Evolutionary conservation across 331 rosid species (phyloP).

Genomic region (Acacia concinna): DNA sequence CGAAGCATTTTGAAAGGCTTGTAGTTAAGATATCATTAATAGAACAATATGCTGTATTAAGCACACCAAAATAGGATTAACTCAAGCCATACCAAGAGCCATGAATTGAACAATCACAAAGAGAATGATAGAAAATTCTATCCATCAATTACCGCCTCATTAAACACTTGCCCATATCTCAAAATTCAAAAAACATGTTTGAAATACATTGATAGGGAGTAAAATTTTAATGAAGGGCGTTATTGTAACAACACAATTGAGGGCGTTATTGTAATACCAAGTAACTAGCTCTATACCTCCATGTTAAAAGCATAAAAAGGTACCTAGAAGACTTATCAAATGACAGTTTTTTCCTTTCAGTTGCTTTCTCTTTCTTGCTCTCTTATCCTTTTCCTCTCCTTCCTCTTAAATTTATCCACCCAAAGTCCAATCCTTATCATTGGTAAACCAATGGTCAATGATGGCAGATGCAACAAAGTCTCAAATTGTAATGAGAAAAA

Average conservation of each 20-base stretch:
- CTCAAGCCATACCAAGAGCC: not conserved
- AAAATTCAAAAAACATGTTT: not conserved
- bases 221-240: not conserved
- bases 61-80: not conserved
- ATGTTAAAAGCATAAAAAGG: not conserved
- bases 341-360: not conserved
- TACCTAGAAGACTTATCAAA: not conserved
- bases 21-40: not conserved
- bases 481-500: not conserved
- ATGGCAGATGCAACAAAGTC: not conserved
- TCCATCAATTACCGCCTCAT: not conserved
- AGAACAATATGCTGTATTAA: not conserved
- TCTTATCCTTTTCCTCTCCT: not conserved
- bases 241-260: not conserved
- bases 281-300: not conserved
- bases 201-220: not conserved
- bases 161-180: not conserved
- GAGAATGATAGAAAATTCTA: not conserved
- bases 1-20: not conserved
- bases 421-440: not conserved
- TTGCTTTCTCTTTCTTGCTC: not conserved
- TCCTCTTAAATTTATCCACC: not conserved
- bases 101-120: not conserved
- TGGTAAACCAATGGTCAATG: not conserved
- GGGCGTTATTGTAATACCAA: not conserved